Evolutionary conservation across 768 basidiomycete genomes (phyloP).

Genomic region (Zangia roseola): DNA sequence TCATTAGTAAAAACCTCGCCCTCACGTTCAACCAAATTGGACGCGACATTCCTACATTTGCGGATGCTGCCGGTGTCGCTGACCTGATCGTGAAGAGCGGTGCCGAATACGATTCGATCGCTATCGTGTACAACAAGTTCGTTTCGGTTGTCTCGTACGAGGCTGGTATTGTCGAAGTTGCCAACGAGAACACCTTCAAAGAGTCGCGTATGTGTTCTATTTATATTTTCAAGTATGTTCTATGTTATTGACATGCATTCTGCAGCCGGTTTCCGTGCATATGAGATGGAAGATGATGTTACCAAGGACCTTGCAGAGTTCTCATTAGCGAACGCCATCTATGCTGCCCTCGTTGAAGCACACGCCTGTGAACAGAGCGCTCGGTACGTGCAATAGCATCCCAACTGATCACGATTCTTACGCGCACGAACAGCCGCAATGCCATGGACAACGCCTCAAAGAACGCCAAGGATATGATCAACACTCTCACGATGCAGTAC

Average conservation of each 20-base stretch:
- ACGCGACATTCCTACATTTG: slow-evolving; percentile 94
- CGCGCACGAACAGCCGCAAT: slow-evolving; percentile 57
- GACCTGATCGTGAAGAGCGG: slow-evolving; percentile 88
- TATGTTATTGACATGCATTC: not conserved
- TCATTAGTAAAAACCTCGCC: slow-evolving; percentile 59
- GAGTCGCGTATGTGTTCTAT: slow-evolving; percentile 62
- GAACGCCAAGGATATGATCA: slow-evolving; percentile 96
- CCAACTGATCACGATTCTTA: not conserved
- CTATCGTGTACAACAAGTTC: slow-evolving; percentile 82
- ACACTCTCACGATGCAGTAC: slow-evolving; percentile 85
- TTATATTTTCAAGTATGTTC: not conserved
- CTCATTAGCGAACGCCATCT: slow-evolving; percentile 94
- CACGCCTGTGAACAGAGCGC: slow-evolving; percentile 95
- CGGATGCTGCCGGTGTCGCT: slow-evolving; percentile 91
- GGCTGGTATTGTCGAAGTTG: slow-evolving; percentile 68
- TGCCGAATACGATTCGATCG: slow-evolving; percentile 82
- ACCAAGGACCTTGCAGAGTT: slow-evolving; percentile 95
- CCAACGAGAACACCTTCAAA: slow-evolving; percentile 77
- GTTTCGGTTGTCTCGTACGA: slow-evolving; percentile 91
- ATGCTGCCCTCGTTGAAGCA: slow-evolving; percentile 88
- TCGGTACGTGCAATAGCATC: slow-evolving; percentile 48
- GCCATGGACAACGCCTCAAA: slow-evolving; percentile 99
- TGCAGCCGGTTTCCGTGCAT: slow-evolving; percentile 84
- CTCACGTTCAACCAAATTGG: slow-evolving; percentile 98
- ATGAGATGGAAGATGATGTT: slow-evolving; percentile 97